A percentile compares a stretch with the other conserved stretches of the same genome.
Conservation (phyloP, 768 basidiomycete genomes). For the Cystobasidium ongulense region DNA sequence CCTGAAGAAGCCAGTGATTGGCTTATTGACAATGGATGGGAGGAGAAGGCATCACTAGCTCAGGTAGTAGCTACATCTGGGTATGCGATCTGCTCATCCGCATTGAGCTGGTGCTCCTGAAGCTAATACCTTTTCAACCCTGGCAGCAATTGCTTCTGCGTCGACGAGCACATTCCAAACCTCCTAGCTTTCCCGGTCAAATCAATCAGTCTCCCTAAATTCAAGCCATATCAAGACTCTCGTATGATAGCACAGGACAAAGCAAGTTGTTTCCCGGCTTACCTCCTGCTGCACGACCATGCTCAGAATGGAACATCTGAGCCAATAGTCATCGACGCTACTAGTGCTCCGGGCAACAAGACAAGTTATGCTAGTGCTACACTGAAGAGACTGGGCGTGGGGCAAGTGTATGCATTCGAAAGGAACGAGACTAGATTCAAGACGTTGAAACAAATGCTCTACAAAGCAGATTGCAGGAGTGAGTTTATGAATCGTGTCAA, state of each 20-base stretch:
- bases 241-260: constrained; percentile 93
- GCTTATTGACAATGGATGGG: constrained; percentile 38
- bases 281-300: constrained; percentile 65
- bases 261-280: constrained; percentile 91
- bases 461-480: constrained; percentile 69
- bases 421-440: constrained; percentile 69
- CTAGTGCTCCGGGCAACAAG: constrained; percentile 96
- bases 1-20: constrained; percentile 56
- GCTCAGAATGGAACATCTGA: background rate
- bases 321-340: constrained; percentile 56
- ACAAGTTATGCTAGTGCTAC: constrained; percentile 86
- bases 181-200: constrained; percentile 64
- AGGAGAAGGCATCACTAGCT: constrained; percentile 33
- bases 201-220: constrained; percentile 56
- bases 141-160: constrained; percentile 50
- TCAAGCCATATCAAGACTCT: constrained; percentile 64
- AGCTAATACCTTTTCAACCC: constrained; percentile 33
- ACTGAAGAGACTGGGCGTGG: constrained; percentile 74
- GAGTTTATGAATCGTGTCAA: background rate
- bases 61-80: constrained; percentile 33
- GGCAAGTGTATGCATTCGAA: constrained; percentile 66
- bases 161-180: constrained; percentile 72
- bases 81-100: constrained; percentile 23
- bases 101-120: constrained; percentile 30
- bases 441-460: constrained; percentile 75